Conservation (phyloP, 177 flowering plant genomes). For the Vitis hybrid region DNA sequence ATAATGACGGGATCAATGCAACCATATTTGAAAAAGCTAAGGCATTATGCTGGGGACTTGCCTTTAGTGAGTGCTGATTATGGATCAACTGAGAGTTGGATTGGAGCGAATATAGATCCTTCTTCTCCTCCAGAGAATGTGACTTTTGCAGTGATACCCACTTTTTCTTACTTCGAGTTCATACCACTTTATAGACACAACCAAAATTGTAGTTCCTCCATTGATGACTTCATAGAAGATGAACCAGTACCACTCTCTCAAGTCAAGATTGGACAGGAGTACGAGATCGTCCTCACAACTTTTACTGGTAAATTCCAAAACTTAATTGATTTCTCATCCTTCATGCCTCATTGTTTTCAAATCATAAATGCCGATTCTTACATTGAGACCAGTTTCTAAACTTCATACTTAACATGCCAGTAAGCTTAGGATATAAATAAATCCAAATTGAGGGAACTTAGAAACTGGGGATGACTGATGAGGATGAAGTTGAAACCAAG, state of each 20-base stretch:
- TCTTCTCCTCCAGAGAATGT: constrained; percentile 64
- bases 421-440: too few species aligned
- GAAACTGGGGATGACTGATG: too few species aligned
- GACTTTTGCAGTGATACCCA: constrained; percentile 76
- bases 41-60: constrained; percentile 71
- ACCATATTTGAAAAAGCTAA: constrained; percentile 62
- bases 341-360: too few species aligned
- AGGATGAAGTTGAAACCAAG: too few species aligned
- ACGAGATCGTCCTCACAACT: constrained; percentile 89
- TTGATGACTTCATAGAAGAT: constrained; percentile 66
- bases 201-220: constrained; percentile 17
- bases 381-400: too few species aligned
- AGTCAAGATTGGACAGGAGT: constrained; percentile 73
- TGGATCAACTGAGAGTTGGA: constrained; percentile 96
- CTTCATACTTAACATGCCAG: too few species aligned
- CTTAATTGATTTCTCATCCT: too few species aligned
- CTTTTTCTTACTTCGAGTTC: constrained; percentile 84
- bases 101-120: constrained; percentile 83
- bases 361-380: too few species aligned
- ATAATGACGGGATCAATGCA: constrained; percentile 94
- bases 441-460: too few species aligned
- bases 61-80: constrained; percentile 87
- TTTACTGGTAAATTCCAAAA: constrained; percentile 57
- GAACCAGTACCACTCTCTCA: constrained; percentile 66
- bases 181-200: constrained; percentile 62